These are phyloP conservation scores for Purpureocillium takamizusanense DNA, from an alignment of 2,329 filamentous ascomycete genomes.

Conservation along the genomic window DNA sequence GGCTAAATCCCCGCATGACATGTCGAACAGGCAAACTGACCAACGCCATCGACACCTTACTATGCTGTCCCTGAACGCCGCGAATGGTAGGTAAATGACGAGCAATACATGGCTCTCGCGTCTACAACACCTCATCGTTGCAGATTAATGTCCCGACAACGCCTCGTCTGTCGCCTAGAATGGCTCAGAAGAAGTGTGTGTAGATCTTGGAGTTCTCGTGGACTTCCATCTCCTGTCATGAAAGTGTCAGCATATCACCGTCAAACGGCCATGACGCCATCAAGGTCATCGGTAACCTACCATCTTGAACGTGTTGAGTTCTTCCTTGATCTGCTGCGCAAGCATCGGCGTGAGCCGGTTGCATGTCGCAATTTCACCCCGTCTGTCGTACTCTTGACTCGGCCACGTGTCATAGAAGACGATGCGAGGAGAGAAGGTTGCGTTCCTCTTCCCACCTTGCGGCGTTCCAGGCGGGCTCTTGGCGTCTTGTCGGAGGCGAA, in stretches of 20 bases:
- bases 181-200: slow-evolving; percentile 93
- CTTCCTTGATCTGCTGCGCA: slow-evolving; percentile 98
- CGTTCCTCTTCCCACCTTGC: slow-evolving; percentile 53
- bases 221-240: slow-evolving; percentile 89
- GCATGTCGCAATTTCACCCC: slow-evolving; percentile 94
- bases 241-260: slow-evolving; percentile 29
- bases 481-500: slow-evolving; percentile 64
- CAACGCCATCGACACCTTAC: slow-evolving; percentile 49
- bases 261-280: neutral
- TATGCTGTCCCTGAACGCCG: slow-evolving; percentile 49
- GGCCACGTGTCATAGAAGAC: slow-evolving; percentile 97
- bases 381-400: slow-evolving; percentile 87
- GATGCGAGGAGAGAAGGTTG: slow-evolving; percentile 83
- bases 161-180: slow-evolving; percentile 16
- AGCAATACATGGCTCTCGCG: slow-evolving; percentile 38
- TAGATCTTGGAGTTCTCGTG: slow-evolving; percentile 98
- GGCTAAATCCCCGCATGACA: slow-evolving; percentile 24
- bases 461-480: slow-evolving; percentile 78
- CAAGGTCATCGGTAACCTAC: slow-evolving; percentile 9
- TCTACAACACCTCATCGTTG: slow-evolving; percentile 13
- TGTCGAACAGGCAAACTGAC: slow-evolving; percentile 26
- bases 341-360: slow-evolving; percentile 95
- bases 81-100: slow-evolving; percentile 33
- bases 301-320: slow-evolving; percentile 99
- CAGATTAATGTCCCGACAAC: slow-evolving; percentile 14